Evolutionary conservation across 2,329 filamentous ascomycete genomes (phyloP), one percentile per base, ranked within the genome.

Genomic region (Talaromyces verruculosus): DNA sequence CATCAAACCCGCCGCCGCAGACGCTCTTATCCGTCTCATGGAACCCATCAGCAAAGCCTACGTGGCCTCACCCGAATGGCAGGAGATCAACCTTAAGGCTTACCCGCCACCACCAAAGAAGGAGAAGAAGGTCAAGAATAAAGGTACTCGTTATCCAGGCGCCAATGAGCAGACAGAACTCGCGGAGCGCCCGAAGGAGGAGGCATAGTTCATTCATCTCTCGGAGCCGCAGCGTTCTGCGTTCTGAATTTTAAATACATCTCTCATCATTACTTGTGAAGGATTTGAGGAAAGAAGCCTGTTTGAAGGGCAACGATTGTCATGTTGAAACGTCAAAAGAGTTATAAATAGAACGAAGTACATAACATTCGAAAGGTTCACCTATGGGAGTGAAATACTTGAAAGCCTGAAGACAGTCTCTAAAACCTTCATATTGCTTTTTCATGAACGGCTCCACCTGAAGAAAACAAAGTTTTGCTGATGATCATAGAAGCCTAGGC

Each of bases 21-120:
- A 87, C 60, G 91, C 88, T 10, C 84, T 99, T 19, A 88, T 87
- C 70, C 83, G 85, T 47, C 85, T 98, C 13, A 83, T 97, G 65
- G 87, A 84, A 2, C 92, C 94, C 1, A 94, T 99, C 67, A 88
- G 89, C 70, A 84, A 83, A 2, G 89, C 89, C 6, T 98, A 87
- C 81, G 81, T 90, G 68, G 85, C 84, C 0, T 89, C 86, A 0
- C 74, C 84, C 35, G 92, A 93, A 73, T 98, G 93, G 93, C 90
- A 96, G 80, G 87, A 88, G 66, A 85, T 92, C 63, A 86, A 89
- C 60, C 76, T 85, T 61, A 89, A 90, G 76, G 95, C 93, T 35
- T 98, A 98, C 84, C 95, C 95, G 19, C 83, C 85, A 0, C 83
- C 84, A 1, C 89, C 91, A 81, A 91, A 92, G 80, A 87, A 87